Percentiles rank a stretch among this genome's conserved stretches.
Evolutionary conservation across 352 stramenopile species (phyloP).

Genomic region (Paralagenidium karlingii): DNA sequence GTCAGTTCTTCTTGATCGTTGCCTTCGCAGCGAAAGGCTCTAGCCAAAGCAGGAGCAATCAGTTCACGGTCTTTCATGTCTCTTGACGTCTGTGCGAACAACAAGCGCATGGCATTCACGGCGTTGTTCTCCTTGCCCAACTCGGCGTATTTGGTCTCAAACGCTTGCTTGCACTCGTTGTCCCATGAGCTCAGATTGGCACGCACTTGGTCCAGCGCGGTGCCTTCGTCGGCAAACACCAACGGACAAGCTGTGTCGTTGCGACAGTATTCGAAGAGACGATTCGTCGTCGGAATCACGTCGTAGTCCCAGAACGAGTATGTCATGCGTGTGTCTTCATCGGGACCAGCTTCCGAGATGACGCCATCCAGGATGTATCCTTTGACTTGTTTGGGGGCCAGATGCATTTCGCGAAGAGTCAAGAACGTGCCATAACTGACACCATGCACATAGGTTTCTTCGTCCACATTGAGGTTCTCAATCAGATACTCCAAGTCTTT

Average conservation of each 20-base stretch:
- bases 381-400: slow-evolving; percentile 16
- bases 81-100: slow-evolving; percentile 16
- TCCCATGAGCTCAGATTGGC: slow-evolving; percentile 16
- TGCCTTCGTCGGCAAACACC: slow-evolving; percentile 3
- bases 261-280: slow-evolving; percentile 15
- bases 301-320: slow-evolving; percentile 25
- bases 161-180: slow-evolving; percentile 4
- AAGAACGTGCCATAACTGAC: slow-evolving; percentile 44
- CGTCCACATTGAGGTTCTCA: slow-evolving; percentile 2
- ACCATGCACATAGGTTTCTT: slow-evolving; percentile 29
- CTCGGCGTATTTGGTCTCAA: slow-evolving; percentile 2
- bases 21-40: slow-evolving; percentile 16
- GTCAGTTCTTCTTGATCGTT: slow-evolving; percentile 19
- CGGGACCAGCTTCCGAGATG: slow-evolving; percentile 12
- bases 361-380: slow-evolving; percentile 42
- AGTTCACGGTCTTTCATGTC: slow-evolving; percentile 12
- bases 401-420: slow-evolving; percentile 35
- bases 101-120: slow-evolving; percentile 14
- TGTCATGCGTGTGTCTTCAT: slow-evolving; percentile 6
- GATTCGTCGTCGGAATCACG: slow-evolving; percentile 8
- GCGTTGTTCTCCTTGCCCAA: slow-evolving; percentile 1
- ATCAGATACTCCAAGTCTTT: slow-evolving; percentile 15
- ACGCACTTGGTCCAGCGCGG: slow-evolving; percentile 14
- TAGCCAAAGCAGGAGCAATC: slow-evolving; percentile 14
- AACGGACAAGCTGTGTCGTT: slow-evolving; percentile 12